Evolutionary conservation across 2,329 filamentous ascomycete genomes (phyloP).

Genomic region (Colletotrichum sp.): DNA sequence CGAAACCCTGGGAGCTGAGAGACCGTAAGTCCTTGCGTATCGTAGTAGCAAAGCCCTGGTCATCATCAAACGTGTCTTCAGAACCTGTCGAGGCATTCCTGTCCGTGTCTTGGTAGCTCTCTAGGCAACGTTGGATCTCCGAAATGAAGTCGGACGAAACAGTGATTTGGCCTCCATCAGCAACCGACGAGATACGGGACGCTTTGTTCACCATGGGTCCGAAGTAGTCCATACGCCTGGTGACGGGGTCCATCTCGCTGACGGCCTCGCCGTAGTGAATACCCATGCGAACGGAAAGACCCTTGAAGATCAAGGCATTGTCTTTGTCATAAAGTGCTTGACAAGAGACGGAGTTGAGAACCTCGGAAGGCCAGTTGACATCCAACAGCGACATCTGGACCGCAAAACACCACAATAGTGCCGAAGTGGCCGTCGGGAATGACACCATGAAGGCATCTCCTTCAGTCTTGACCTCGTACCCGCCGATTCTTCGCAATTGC

Average conservation of each 20-base stretch:
- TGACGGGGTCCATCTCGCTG: conserved; percentile 94
- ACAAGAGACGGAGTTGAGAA: conserved; percentile 84
- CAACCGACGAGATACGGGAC: conserved; percentile 89
- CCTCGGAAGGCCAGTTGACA: conserved; percentile 91
- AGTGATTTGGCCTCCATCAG: conserved; percentile 95
- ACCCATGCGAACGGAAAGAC: conserved; percentile 95
- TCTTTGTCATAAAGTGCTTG: conserved; percentile 84
- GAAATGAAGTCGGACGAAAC: conserved; percentile 97
- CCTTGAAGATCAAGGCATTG: conserved; percentile 88
- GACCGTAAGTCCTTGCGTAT: conserved; percentile 89
- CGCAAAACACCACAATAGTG: conserved; percentile 94
- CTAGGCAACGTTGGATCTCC: conserved; percentile 89
- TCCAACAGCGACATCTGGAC: conserved; percentile 89
- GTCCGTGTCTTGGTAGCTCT: conserved; percentile 87
- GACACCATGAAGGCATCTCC: conserved; percentile 99
- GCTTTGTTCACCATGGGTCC: conserved; percentile 99
- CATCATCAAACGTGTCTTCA: conserved; percentile 73
- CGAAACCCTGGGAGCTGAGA: conserved; percentile 89
- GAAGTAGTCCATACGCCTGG: conserved; percentile 98
- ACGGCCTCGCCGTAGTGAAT: conserved; percentile 95
- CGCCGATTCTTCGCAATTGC: conserved; percentile 90
- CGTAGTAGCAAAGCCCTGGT: conserved; percentile 74
- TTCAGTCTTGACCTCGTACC: conserved; percentile 99
- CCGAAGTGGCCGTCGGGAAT: conserved; percentile 94
- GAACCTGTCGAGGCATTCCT: conserved; percentile 70